Evolutionary conservation across 169 alveolate genomes (phyloP).

Genomic region (Amoebophrya sp.): DNA sequence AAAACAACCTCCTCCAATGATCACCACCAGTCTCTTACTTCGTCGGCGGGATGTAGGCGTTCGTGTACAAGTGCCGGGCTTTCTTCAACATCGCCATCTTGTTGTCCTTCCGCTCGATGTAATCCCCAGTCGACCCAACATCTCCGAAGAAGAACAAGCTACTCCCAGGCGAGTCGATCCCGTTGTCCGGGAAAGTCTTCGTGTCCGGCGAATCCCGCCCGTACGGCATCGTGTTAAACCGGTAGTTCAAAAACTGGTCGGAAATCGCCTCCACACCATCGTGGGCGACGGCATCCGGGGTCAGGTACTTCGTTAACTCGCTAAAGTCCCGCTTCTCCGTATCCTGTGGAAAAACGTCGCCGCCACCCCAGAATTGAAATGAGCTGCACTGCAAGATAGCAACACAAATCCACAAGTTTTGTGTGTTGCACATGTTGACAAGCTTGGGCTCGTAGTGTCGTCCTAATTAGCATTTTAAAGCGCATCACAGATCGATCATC

Average conservation of each 20-base stretch:
- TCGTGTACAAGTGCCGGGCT: conserved; percentile 48
- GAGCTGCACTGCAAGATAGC: too few species aligned
- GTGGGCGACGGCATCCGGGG: background rate
- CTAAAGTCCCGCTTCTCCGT: background rate
- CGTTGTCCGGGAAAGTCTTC: conserved; percentile 43
- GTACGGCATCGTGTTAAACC: background rate
- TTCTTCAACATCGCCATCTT: conserved; percentile 41
- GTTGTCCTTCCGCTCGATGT: conserved; percentile 51
- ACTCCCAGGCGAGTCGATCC: conserved; percentile 43
- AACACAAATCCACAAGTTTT: too few species aligned
- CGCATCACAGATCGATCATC: conserved; percentile 37
- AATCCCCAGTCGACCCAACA: conserved; percentile 43
- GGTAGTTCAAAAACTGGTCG: background rate
- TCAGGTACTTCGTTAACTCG: background rate
- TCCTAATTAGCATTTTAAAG: too few species aligned
- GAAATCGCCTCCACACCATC: background rate
- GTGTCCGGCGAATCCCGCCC: conserved; percentile 48
- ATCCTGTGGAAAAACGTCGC: conserved; percentile 35
- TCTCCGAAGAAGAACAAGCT: conserved; percentile 42
- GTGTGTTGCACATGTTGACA: too few species aligned
- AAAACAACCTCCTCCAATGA: too few species aligned
- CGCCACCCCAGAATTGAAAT: too few species aligned
- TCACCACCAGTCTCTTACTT: too few species aligned
- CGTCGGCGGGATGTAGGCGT: conserved; percentile 51
- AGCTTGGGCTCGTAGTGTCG: too few species aligned